Evolutionary conservation across 2,329 filamentous ascomycete species (phyloP), one percentile per base, ranked within the genome.

Genomic region (Cladosporium austrohemisphaericum): DNA sequence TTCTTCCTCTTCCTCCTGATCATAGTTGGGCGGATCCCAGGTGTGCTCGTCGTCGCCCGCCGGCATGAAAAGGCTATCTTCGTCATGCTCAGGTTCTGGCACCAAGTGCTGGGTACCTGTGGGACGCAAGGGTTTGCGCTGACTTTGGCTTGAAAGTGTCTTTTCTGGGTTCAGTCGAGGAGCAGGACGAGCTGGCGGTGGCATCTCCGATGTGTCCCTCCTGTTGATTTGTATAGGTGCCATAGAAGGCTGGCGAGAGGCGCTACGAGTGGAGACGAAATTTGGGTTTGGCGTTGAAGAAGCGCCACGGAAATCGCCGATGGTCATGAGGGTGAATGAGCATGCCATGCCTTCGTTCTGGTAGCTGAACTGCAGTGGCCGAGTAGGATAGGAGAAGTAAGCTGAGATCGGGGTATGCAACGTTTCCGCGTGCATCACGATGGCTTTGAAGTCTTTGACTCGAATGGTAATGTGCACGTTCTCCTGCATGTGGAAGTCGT

Each of bases 261-360:
- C 55, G 40, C 56, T 51, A 43, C 66, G 41, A 63, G 68, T 52
- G 62, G 67, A 52, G 61, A 67, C 43, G 63, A 70, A 49, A 68
- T 73, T 47, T 67, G 71, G 52, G 35, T 54, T 60, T 11, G 55
- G 61, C 36, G 59, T 57, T 13, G 55, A 61, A 4, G 73, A 68
- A 4, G 65, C 59, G 13, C 65, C 71, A 22, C 64, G 68, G 55
- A 71, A 70, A 46, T 89, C 85, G 11, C 86, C 87, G 7, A 86
- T 81, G 1, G 87, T 92, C 86, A 90, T 91, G 52, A 92, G 76
- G 35, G 89, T 85, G 58, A 90, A 91, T 56, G 91, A 84, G 65
- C 83, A 88, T 29, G 79, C 70, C 25, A 91, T 74, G 26, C 83
- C 85, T 51, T 85, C 82, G 33, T 79, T 77, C 19, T 78, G 75